phyloP scores from a whole-genome alignment of 169 alveolate species.

The Besnoitia besnoiti region DNA sequence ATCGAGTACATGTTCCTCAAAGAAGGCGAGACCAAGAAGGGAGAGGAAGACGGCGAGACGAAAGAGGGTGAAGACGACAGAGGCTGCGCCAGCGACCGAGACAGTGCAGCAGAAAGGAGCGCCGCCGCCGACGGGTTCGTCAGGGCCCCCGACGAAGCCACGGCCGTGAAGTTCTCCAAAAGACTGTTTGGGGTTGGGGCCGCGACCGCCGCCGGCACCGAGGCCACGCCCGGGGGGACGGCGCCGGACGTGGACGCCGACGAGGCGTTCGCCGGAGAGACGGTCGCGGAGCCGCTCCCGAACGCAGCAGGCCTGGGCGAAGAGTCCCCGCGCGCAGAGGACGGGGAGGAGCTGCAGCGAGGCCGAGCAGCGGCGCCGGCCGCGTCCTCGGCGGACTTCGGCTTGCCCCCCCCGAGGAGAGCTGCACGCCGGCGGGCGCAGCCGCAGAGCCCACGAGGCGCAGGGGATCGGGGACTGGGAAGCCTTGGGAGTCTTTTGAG shows the following conservation, averaged over 20 bases:
- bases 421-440: background rate
- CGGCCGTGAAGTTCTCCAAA: background rate
- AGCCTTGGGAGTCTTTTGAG: slow-evolving; percentile 5
- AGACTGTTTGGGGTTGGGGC: background rate
- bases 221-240: background rate
- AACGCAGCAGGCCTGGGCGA: background rate
- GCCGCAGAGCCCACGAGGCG: background rate
- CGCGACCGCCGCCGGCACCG: background rate
- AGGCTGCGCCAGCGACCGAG: background rate
- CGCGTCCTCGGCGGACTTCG: background rate
- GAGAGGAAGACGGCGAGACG: background rate
- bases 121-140: background rate
- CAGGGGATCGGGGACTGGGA: slow-evolving; percentile 7
- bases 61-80: background rate
- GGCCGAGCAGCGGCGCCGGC: background rate
- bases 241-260: background rate
- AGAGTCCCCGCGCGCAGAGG: background rate
- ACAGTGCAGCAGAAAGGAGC: slow-evolving; percentile 15
- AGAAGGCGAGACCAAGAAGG: background rate
- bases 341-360: background rate
- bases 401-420: background rate
- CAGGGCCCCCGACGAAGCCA: background rate
- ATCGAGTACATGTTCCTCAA: background rate
- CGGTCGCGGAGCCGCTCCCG: background rate
- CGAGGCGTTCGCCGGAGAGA: background rate